Percentiles rank a stretch among this genome's conserved stretches.
Conservation (phyloP, 2,329 filamentous ascomycete genomes). For the Coniochaeta prunicola region DNA sequence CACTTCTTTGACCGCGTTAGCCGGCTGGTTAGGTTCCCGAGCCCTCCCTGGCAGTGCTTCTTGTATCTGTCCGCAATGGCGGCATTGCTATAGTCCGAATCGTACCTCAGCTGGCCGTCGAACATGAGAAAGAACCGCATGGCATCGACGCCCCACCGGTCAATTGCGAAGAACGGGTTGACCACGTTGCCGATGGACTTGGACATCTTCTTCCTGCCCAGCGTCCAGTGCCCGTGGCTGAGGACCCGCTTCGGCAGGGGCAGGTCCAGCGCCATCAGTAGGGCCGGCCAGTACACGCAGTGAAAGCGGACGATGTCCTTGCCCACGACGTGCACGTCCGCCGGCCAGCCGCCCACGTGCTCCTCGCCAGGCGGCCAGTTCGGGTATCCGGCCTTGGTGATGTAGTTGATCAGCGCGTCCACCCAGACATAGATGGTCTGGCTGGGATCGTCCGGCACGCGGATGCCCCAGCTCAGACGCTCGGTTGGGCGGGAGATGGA, state of each 20-base stretch:
- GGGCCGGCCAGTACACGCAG: conserved; percentile 95
- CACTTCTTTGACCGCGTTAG: conserved; percentile 63
- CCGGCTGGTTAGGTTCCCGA: conserved; percentile 75
- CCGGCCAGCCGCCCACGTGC: conserved; percentile 69
- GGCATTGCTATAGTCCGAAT: conserved; percentile 79
- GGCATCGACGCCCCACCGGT: conserved; percentile 79
- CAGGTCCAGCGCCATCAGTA: conserved; percentile 81
- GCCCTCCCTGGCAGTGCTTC: conserved; percentile 65
- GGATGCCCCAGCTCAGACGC: conserved; percentile 80
- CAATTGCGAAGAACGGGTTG: conserved; percentile 84
- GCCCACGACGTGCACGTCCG: conserved; percentile 85
- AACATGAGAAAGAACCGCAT: conserved; percentile 85
- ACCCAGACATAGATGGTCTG: conserved; percentile 99
- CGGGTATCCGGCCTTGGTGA: conserved; percentile 82
- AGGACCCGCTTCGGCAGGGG: conserved; percentile 73
- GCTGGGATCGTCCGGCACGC: conserved; percentile 71
- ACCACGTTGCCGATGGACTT: conserved; percentile 94
- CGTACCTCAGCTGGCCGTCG: conserved; percentile 68
- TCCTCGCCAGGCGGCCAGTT: conserved; percentile 60
- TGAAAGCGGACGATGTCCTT: conserved; percentile 98
- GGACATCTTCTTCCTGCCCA: conserved; percentile 89
- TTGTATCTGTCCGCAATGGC: conserved; percentile 70
- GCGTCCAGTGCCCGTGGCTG: conserved; percentile 92
- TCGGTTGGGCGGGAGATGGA: conserved; percentile 78
- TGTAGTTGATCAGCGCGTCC: conserved; percentile 90